Percentiles rank a stretch among this genome's conserved stretches.
These are phyloP conservation scores for Crithidia fasciculata DNA, from an alignment of 208 protist genomes.

Conservation along the genomic window DNA sequence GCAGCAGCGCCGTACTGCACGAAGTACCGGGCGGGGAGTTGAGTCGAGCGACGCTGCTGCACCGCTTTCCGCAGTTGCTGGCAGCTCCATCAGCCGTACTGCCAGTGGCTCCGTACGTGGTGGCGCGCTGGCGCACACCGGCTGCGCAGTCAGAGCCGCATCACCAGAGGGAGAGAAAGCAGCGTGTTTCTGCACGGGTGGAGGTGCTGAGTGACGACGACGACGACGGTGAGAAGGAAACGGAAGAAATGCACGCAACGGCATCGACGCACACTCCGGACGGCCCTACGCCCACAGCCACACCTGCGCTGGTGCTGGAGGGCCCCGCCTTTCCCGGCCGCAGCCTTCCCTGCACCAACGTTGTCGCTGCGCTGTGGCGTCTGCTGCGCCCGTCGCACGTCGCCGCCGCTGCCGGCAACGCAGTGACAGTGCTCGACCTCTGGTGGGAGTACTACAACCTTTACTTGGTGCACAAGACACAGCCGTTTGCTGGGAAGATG, in stretches of 20 bases:
- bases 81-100: slow-evolving; percentile 18
- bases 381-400: slow-evolving; percentile 39
- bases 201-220: slow-evolving; percentile 5
- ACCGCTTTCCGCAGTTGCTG: slow-evolving; percentile 30
- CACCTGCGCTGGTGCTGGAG: slow-evolving; percentile 6
- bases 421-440: slow-evolving; percentile 61
- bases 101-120: slow-evolving; percentile 21
- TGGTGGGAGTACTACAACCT: slow-evolving; percentile 75
- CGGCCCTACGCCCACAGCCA: background rate
- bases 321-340: slow-evolving; percentile 51
- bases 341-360: slow-evolving; percentile 17
- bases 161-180: too few relatives aligned
- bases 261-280: background rate
- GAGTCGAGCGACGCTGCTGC: slow-evolving; percentile 36
- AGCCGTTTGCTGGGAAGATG: slow-evolving; percentile 51
- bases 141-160: too few relatives aligned
- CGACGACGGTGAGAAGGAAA: background rate
- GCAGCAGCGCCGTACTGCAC: slow-evolving; percentile 4
- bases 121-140: slow-evolving; percentile 20
- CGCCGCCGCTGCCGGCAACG: background rate
- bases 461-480: slow-evolving; percentile 72
- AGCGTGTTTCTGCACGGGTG: background rate
- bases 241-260: background rate
- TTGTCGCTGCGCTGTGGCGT: slow-evolving; percentile 46
- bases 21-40: slow-evolving; percentile 44